Evolutionary conservation across 768 basidiomycete species (phyloP), one percentile per base, ranked within the genome.

Genomic region (Termitomyces sp.): DNA sequence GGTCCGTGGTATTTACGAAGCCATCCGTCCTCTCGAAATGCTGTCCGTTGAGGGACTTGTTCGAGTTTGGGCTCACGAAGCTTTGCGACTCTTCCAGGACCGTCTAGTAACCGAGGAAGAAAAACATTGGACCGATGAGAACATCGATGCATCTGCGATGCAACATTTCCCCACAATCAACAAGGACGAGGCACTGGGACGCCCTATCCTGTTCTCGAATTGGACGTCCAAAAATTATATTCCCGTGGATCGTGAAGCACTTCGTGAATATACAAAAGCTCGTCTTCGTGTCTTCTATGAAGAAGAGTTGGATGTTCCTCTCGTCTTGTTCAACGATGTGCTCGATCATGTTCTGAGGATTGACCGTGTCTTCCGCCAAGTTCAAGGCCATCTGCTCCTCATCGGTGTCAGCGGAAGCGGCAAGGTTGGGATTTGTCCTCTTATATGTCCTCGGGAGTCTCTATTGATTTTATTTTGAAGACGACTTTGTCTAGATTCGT

Each of bases 151-250:
- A 24, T 83, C 83, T 20, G 96, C 96, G 0, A 77, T 88, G 77
- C 80, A 87, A 59, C 87, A 97, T 71, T 99, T 99, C 87, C 95
- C 94, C 0, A 94, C 90, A 2, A 90, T 97, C 70, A 86, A 92
- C 68, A 81, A 81, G 42, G 86, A 88, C 26, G 94, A 97, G 67
- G 94, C 97, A 1, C 80, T 99, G 27, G 72, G 63, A 32, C 85
- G 97, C 16, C 97, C 97, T 0, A 94, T 99, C 63, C 75, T 99
- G 37, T 99, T 94, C 80, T 98, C 97, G 22, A 98, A 98, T 71
- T 99, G 97, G 97, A 98, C 96, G 1, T 95, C 96, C 10, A 94
- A 95, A 74, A 76, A 98, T 68, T 98, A 98, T 70, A 85, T 98
- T 46, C 88, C 97, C 2, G 96, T 99, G 46, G 92, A 97, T 60